Evolutionary conservation across 2,329 filamentous ascomycete genomes (phyloP), one percentile per base, ranked within the genome.

Genomic region (Aureobasidium leucospermi): DNA sequence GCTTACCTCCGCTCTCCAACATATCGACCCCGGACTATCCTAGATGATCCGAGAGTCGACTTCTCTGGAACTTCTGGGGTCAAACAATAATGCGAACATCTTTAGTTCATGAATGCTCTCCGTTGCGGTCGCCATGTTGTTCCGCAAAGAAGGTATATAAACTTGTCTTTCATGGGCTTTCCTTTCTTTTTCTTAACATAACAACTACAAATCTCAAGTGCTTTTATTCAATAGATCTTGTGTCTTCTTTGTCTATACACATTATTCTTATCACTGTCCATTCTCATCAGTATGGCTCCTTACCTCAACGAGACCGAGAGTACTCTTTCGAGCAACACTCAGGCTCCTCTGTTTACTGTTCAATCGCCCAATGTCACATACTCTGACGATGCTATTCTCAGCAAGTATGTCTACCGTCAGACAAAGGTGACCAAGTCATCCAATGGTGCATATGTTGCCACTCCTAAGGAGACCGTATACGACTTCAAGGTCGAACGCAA

Each of bases 401-500:
- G 89, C 78, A 92, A 89, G 79, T 99, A 97, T 80, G 90, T 88
- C 67, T 99, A 99, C 79, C 90, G 92, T 74, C 97, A 94, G 70
- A 97, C 94, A 61, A 84, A 85, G 67, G 87, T 99, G 70, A 82
- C 83, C 66, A 82, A 84, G 70, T 81, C 83, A 69, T 81, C 80
- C 67, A 80, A 86, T 68, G 92, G 91, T 73, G 88, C 88, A 75
- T 87, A 87, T 74, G 83, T 92, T 62, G 94, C 91, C 62, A 86
- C 84, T 63, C 94, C 94, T 69, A 89, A 89, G 76, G 88, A 96
- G 78, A 94, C 89, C 64, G 78, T 87, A 67, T 99, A 97, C 75
- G 88, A 96, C 81, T 97, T 99, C 88, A 96, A 96, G 83, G 89
- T 94, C 70, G 88, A 96, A 73, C 90, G 93, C 74, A 89, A 89